Percentiles rank a stretch among this genome's conserved stretches.
Evolutionary conservation across 805 yeast genomes (phyloP).

Genomic region (Monosporozyma yasuniensis): DNA sequence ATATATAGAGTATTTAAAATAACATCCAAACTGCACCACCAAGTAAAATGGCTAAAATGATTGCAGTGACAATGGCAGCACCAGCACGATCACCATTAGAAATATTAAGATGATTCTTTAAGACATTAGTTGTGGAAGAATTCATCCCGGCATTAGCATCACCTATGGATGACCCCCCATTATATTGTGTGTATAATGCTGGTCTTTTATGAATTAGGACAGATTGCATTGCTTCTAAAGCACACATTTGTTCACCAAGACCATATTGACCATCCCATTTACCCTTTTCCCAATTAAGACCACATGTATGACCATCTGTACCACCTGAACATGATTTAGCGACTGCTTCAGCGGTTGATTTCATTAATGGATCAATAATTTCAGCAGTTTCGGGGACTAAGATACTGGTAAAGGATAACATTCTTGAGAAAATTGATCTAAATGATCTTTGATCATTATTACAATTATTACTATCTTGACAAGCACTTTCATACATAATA

Average conservation of each 20-base stretch:
- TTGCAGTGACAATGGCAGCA: constrained; percentile 79
- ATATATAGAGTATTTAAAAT: constrained; percentile 24
- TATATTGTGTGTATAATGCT: constrained; percentile 44
- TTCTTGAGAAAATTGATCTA: constrained; percentile 58
- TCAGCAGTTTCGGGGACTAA: constrained; percentile 43
- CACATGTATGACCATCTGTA: constrained; percentile 67
- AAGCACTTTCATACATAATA: constrained; percentile 54
- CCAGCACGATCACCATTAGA: constrained; percentile 70
- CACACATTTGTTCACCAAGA: constrained; percentile 71
- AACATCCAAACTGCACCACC: constrained; percentile 79
- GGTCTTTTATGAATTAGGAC: constrained; percentile 37
- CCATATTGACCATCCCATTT: constrained; percentile 63
- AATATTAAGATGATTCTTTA: constrained; percentile 35
- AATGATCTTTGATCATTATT: constrained; percentile 72
- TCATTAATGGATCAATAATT: constrained; percentile 34
- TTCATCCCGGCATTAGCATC: constrained; percentile 44
- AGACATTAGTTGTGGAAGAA: constrained; percentile 33
- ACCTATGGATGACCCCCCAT: constrained; percentile 51
- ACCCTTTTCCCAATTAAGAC: constrained; percentile 50
- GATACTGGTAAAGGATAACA: constrained; percentile 48
- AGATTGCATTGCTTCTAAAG: constrained; percentile 54
- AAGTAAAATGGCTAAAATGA: constrained; percentile 49
- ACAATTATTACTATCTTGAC: constrained; percentile 44
- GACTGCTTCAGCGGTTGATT: constrained; percentile 54
- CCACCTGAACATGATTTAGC: constrained; percentile 70